Percentiles rank a stretch among this genome's conserved stretches.
These are phyloP conservation scores for Lecanosticta acicola DNA, from an alignment of 2,329 filamentous ascomycete species.

Conservation along the genomic window DNA sequence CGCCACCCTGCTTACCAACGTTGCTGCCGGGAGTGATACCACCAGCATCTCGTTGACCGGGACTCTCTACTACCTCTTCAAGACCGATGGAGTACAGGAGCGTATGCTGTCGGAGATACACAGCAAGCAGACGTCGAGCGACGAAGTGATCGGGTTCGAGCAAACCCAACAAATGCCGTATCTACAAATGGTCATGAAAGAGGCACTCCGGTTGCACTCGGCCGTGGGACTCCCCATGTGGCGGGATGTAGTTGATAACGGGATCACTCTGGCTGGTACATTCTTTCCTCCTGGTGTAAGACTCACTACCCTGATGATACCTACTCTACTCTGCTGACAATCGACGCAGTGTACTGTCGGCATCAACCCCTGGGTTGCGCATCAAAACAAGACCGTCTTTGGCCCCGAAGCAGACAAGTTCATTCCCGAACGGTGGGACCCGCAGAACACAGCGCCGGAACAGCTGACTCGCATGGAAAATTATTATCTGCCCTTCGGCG, in stretches of 20 bases:
- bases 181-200: conserved; percentile 34
- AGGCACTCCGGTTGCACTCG: conserved; percentile 23
- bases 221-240: conserved; percentile 15
- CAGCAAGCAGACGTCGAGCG: conserved; percentile 7
- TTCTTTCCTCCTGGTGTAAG: conserved; percentile 44
- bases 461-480: conserved; percentile 22
- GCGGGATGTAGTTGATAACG: conserved; percentile 15
- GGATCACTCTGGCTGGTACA: conserved; percentile 21
- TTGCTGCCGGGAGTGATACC: conserved; percentile 31
- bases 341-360: no score
- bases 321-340: no score
- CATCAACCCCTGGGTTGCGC: conserved; percentile 21
- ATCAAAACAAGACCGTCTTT: conserved; percentile 20
- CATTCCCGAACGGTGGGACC: conserved; percentile 22
- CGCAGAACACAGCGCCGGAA: conserved; percentile 11
- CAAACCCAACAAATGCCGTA: conserved; percentile 36
- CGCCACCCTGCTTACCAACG: conserved; percentile 18
- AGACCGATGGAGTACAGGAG: conserved; percentile 12
- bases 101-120: no score
- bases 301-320: no score
- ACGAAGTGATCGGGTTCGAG: conserved; percentile 22
- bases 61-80: conserved; percentile 31
- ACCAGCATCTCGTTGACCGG: conserved; percentile 32
- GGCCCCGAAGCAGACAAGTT: conserved; percentile 19
- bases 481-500: conserved; percentile 29